These are phyloP conservation scores for Cucurbita ficifolia DNA, from an alignment of 306 rosid genomes.

Conservation along the genomic window DNA sequence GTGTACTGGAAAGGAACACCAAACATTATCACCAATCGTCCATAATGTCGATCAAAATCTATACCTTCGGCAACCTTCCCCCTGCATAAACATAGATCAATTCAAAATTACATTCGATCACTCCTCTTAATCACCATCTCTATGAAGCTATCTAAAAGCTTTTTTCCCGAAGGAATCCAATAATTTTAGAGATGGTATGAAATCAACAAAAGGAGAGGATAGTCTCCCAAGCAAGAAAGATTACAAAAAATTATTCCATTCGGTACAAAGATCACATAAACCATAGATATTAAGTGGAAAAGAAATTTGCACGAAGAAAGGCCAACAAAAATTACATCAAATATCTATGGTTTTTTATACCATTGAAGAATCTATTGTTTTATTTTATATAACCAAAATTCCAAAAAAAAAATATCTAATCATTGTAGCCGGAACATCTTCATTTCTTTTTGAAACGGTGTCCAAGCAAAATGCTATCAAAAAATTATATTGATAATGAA, in stretches of 20 bases:
- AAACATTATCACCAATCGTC: conserved; percentile 79
- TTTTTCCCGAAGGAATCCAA: neutral
- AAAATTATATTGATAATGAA: neutral
- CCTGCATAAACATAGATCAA: conserved; percentile 23
- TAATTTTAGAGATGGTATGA: neutral
- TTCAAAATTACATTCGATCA: neutral
- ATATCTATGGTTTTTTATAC: neutral
- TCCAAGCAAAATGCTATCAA: neutral
- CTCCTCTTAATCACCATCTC: neutral
- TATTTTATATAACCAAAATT: neutral
- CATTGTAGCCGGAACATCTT: neutral
- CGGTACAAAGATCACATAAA: neutral
- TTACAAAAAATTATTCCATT: neutral
- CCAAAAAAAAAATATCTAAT: neutral
- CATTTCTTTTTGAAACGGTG: neutral
- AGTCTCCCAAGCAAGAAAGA: neutral
- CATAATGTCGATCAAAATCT: conserved; percentile 88
- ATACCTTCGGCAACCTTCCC: conserved; percentile 93
- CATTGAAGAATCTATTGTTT: neutral
- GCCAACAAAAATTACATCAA: neutral
- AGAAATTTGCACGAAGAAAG: neutral
- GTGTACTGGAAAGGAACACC: conserved; percentile 93
- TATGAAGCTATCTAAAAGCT: neutral
- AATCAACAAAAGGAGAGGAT: neutral
- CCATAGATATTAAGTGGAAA: neutral